Conservation (phyloP, 148 eudicot species). For the Diospyros lotus region DNA sequence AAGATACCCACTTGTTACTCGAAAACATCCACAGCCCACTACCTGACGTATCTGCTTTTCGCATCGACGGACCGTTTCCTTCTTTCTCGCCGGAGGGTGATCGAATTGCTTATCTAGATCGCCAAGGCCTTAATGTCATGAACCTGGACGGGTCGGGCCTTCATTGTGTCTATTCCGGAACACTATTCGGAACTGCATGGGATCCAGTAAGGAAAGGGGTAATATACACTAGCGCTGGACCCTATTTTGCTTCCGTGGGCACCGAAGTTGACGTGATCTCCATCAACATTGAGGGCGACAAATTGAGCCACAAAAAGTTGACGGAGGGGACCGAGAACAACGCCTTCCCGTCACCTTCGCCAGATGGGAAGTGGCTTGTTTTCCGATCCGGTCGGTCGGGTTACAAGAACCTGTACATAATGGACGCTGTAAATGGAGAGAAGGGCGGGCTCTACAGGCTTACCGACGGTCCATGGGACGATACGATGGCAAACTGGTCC, state of each 20-base stretch:
- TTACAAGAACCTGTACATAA: no score
- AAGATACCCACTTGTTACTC: constrained; percentile 31
- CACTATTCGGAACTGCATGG: constrained; percentile 58
- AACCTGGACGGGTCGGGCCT: constrained; percentile 50
- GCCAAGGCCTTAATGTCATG: constrained; percentile 45
- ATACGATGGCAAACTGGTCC: no score
- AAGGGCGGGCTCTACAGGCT: constrained; percentile 32
- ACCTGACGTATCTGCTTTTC: constrained; percentile 36
- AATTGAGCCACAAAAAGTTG: constrained; percentile 29
- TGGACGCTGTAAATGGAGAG: constrained; percentile 45
- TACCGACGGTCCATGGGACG: constrained; percentile 54
- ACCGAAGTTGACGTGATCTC: constrained; percentile 23
- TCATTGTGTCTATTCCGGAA: constrained; percentile 28
- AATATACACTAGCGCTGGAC: constrained; percentile 28
- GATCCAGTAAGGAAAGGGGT: constrained; percentile 51
- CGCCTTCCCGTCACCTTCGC: constrained; percentile 73
- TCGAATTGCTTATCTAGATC: constrained; percentile 51
- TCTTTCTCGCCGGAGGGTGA: no score
- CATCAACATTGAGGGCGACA: constrained; percentile 38
- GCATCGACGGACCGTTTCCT: constrained; percentile 48
- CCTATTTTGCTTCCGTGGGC: constrained; percentile 44
- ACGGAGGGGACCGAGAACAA: constrained; percentile 62
- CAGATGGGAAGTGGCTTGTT: constrained; percentile 73
- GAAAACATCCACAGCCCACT: constrained; percentile 38
- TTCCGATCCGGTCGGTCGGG: constrained; percentile 57